phyloP scores from a whole-genome alignment of 202 grass and related monocot species.

The Musa balbisiana region DNA sequence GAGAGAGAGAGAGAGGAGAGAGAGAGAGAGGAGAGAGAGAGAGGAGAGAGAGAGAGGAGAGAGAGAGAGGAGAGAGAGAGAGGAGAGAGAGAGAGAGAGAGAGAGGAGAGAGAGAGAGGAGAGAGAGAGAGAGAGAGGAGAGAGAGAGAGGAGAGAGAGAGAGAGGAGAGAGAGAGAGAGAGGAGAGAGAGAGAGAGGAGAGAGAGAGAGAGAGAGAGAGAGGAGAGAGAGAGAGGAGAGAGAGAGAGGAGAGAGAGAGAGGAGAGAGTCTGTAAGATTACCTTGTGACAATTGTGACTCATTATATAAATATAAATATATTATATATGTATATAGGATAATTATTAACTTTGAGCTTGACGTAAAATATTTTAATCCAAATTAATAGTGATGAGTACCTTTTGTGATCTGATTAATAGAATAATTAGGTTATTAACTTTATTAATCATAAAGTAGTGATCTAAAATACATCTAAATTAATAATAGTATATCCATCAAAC shows the following conservation, averaged over 20 bases:
- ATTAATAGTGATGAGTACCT: no score
- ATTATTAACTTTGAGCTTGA: no score
- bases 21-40: not conserved
- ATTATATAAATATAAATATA: no score
- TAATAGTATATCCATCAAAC: no score
- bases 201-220: not conserved
- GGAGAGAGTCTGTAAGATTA: not conserved
- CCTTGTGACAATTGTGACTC: no score
- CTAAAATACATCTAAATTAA: no score
- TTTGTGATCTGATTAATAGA: no score
- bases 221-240: not conserved
- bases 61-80: not conserved
- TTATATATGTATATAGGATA: no score
- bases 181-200: not conserved
- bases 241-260: not conserved
- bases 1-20: not conserved
- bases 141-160: not conserved
- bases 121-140: not conserved
- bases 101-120: not conserved
- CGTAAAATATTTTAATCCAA: no score
- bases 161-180: not conserved
- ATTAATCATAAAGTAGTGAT: no score
- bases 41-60: not conserved
- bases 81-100: not conserved
- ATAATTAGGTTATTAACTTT: no score